Evolutionary conservation across 108 stramenopile species (phyloP), one percentile per base, ranked within the genome.

Genomic region (Skeletonema tropicum): DNA sequence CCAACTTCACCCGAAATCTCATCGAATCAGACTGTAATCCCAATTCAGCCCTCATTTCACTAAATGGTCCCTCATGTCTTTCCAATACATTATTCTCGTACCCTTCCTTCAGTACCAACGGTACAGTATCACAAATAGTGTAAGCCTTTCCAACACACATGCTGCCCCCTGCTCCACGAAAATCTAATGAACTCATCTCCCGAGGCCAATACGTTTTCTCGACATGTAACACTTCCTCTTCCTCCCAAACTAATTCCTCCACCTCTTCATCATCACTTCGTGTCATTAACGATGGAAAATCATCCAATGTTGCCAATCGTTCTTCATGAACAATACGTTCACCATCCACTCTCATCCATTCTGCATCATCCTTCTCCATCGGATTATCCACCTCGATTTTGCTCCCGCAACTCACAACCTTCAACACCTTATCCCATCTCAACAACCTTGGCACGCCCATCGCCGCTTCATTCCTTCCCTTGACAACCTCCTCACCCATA

Each of bases 101-200:
- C 0, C 72, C 66, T 1, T n/a, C 42, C 3, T 17, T 36, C 15
- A 52, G 11, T 6, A 19, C n/a, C 45, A 93, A 33, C 15, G 86
- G 84, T 23, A 80, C 41, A 0, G 82, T 85, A 55, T 82, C 84
- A 49, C 89, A 88, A 38, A 91, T 86, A 2, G 93, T 93, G 60
- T 91, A 94, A 9, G 85, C 91, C 66, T 90, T 92, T 6, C 92
- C 92, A 19, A 94, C 93, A 68, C 88, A 89, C 95, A 96, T 96
- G 82, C 75, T 93, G 29, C 95, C 95, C 52, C 90, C 89, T 6
- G 78, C 75, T 33, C 95, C 95, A 41, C 95, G 84, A 83, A 96
- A 96, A 73, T 96, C 95, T 19, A 73, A 55, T 14, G 83, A 45
- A 19, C 14, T 60, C 71, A 96, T 41, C 60, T 92, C 60, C 29